Conservation (phyloP, 2,329 filamentous ascomycete genomes). For the Cladosporium sp. region DNA sequence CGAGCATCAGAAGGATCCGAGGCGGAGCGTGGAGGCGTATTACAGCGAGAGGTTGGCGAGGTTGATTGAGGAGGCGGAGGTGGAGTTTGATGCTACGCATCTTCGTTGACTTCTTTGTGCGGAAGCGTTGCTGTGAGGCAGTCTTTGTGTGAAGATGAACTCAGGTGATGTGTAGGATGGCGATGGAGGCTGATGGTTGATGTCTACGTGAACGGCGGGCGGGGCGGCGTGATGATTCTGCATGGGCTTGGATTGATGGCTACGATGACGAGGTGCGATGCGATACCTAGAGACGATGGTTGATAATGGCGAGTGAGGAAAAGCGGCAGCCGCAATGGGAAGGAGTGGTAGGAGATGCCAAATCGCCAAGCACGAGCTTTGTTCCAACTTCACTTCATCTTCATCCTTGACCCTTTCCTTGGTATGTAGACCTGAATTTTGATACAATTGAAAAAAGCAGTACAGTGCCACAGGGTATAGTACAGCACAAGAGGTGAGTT, state of each 20-base stretch:
- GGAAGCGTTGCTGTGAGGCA: background rate
- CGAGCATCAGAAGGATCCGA: conserved; percentile 24
- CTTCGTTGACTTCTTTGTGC: background rate
- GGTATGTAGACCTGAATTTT: background rate
- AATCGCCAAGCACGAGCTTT: background rate
- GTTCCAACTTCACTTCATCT: background rate
- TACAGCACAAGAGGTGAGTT: conserved; percentile 11
- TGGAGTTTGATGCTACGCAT: conserved; percentile 22
- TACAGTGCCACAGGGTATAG: conserved; percentile 11
- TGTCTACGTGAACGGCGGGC: too few relatives aligned
- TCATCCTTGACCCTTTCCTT: background rate
- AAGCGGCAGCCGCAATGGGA: background rate
- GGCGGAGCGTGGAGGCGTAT: conserved; percentile 20
- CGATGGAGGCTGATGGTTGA: background rate
- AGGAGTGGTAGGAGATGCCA: background rate
- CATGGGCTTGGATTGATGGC: background rate
- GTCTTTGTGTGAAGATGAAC: too few relatives aligned
- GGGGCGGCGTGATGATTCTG: background rate
- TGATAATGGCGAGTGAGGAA: background rate
- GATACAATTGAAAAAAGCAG: conserved; percentile 7
- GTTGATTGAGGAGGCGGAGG: conserved; percentile 21
- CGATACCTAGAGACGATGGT: background rate
- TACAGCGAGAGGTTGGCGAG: conserved; percentile 27
- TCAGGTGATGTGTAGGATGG: background rate
- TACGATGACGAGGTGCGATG: background rate